Base-by-base conservation (phyloP, 2,329 filamentous ascomycete species). In the Epichloe sibirici region DNA sequence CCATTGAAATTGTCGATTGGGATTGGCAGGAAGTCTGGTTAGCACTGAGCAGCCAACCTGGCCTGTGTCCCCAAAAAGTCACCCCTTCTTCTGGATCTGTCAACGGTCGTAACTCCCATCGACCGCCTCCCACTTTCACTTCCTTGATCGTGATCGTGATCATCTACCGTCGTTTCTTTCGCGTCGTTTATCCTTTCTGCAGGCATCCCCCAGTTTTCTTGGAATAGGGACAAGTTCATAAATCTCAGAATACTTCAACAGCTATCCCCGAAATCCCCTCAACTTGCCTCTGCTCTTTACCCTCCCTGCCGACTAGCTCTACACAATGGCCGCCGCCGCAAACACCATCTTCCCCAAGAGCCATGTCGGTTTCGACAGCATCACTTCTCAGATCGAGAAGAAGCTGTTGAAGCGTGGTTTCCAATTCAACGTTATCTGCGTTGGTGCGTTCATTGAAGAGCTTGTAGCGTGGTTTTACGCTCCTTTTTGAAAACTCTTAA, bases 291-390 rank as follows among this genome's bases (percentile, higher is more conserved):
- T 49, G 45, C 13, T 52, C 45, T 40, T 38, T 3, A 34, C 28
- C 35, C 35, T 38, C 31, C 39, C 48, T 45, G 59, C 57, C 59
- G 59, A 65, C 66, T 74, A 67, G 63, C 78, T 77, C 74, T 73
- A 74, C 59, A 71, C 74, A 70, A 85, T 86, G 81, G 81, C 85
- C 65, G 82, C 85, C 65, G 17, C 44, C 69, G 48, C 83, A 67
- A 75, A 81, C 65, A 82, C 82, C 66, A 82, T 86, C 70, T 93
- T 88, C 74, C 93, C 93, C 67, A 85, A 93, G 72, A 95, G 86
- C 85, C 93, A 97, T 80, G 93, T 98, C 72, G 93, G 93, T 82
- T 98, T 98, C 78, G 93, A 98, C 79, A 96, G 90, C 78, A 98
- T 98, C 80, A 98, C 93, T 64, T 90, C 86, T 62, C 93, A 98